Conservation (phyloP, 2,329 filamentous ascomycete genomes). For the Hirsutella thompsonii region DNA sequence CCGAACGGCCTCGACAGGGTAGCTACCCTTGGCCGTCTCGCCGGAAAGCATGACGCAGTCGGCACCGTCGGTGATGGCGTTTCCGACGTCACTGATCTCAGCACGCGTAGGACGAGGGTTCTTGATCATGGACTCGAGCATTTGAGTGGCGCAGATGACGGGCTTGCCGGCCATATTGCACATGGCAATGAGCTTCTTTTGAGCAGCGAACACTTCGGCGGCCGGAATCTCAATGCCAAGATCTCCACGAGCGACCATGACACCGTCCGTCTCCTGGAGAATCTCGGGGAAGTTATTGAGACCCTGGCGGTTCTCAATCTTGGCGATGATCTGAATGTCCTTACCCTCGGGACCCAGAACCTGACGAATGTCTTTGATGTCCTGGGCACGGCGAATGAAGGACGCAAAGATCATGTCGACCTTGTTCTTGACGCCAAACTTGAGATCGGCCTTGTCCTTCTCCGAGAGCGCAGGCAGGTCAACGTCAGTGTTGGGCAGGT, state of each 20-base stretch:
- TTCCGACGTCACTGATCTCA: conserved; percentile 96
- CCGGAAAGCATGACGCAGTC: conserved; percentile 99
- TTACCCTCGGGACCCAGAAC: conserved; percentile 85
- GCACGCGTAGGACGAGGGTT: conserved; percentile 96
- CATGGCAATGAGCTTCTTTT: conserved; percentile 99
- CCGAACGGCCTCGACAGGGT: conserved; percentile 79
- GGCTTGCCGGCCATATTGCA: conserved; percentile 99
- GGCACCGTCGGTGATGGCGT: conserved; percentile 92
- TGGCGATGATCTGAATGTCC: conserved; percentile 98
- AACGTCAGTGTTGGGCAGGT: conserved; percentile 96
- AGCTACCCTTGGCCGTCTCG: conserved; percentile 95
- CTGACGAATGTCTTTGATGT: conserved; percentile 84
- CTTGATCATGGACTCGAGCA: conserved; percentile 99
- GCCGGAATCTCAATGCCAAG: conserved; percentile 94
- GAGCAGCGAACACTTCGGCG: conserved; percentile 94
- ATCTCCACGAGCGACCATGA: conserved; percentile 99
- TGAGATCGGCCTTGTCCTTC: conserved; percentile 91
- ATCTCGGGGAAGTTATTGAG: conserved; percentile 99
- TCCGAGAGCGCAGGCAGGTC: conserved; percentile 94
- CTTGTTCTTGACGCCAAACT: conserved; percentile 94
- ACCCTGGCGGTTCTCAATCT: conserved; percentile 99
- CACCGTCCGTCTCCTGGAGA: conserved; percentile 87
- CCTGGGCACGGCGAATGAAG: conserved; percentile 88
- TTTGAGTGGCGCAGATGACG: conserved; percentile 97
- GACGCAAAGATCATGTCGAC: conserved; percentile 99